These are phyloP conservation scores for Colletotrichum magnum DNA, from an alignment of 2,329 filamentous ascomycete species.

Conservation along the genomic window DNA sequence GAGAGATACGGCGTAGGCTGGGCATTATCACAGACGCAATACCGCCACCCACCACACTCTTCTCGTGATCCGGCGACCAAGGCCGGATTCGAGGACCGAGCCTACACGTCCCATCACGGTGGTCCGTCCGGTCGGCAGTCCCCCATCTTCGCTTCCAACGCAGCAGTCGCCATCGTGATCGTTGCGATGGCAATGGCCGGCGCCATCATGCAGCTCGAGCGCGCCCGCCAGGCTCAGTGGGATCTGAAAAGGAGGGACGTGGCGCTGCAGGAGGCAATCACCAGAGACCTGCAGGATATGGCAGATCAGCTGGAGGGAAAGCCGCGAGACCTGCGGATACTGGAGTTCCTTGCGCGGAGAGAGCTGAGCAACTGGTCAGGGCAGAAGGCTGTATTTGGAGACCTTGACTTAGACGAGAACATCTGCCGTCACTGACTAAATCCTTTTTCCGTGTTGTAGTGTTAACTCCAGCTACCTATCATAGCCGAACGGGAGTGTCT, in stretches of 20 bases:
- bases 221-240: constrained; percentile 4
- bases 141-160: constrained; percentile 38
- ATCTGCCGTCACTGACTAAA: constrained; percentile 21
- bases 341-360: constrained; percentile 26
- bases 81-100: background rate
- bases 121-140: constrained; percentile 3
- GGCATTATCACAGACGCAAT: background rate
- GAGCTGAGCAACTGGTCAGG: background rate
- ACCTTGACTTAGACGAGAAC: background rate
- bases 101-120: background rate
- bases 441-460: too few species aligned
- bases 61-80: background rate
- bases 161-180: constrained; percentile 31
- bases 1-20: constrained; percentile 36
- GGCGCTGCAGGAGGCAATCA: constrained; percentile 23
- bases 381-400: background rate
- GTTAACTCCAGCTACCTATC: too few species aligned
- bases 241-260: constrained; percentile 12
- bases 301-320: constrained; percentile 19
- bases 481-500: too few species aligned
- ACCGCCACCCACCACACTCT: background rate
- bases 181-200: constrained; percentile 34
- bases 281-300: constrained; percentile 11
- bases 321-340: constrained; percentile 16
- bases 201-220: constrained; percentile 26